Conservation (phyloP, 495 filamentous ascomycete genomes). For the Neurospora tetrasperma region DNA sequence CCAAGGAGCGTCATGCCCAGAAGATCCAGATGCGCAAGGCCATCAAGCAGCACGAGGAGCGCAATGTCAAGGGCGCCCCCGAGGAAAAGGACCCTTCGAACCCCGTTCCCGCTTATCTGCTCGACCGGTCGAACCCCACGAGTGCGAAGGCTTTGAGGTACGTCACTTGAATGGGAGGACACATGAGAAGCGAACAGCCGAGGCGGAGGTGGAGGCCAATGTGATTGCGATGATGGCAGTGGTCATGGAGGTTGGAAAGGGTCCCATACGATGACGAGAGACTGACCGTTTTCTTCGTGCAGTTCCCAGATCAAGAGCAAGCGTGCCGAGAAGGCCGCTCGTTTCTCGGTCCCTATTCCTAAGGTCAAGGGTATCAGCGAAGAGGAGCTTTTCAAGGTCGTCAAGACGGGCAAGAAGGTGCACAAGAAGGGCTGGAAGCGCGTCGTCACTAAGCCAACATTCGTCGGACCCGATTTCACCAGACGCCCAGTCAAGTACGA, state of each 20-base stretch:
- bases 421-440: conserved; percentile 77
- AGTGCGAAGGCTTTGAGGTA: conserved; percentile 79
- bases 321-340: conserved; percentile 84
- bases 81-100: conserved; percentile 59
- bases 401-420: conserved; percentile 74
- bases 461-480: conserved; percentile 84
- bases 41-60: conserved; percentile 88
- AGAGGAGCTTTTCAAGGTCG: conserved; percentile 97
- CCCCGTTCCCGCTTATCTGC: conserved; percentile 76
- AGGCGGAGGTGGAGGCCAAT: background rate
- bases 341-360: conserved; percentile 86
- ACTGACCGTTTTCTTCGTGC: background rate
- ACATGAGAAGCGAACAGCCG: conserved; percentile 19
- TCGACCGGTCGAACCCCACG: conserved; percentile 76
- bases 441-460: conserved; percentile 65
- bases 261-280: background rate
- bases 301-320: conserved; percentile 31
- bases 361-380: conserved; percentile 90
- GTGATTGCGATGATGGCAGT: background rate
- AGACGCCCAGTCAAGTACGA: conserved; percentile 88
- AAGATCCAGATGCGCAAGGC: conserved; percentile 99
- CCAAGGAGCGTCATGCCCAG: conserved; percentile 85
- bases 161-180: conserved; percentile 72
- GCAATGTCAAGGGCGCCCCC: conserved; percentile 87
- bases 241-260: background rate